phyloP scores from a whole-genome alignment of 2,329 filamentous ascomycete genomes.

The Pseudocercospora macadamiae region DNA sequence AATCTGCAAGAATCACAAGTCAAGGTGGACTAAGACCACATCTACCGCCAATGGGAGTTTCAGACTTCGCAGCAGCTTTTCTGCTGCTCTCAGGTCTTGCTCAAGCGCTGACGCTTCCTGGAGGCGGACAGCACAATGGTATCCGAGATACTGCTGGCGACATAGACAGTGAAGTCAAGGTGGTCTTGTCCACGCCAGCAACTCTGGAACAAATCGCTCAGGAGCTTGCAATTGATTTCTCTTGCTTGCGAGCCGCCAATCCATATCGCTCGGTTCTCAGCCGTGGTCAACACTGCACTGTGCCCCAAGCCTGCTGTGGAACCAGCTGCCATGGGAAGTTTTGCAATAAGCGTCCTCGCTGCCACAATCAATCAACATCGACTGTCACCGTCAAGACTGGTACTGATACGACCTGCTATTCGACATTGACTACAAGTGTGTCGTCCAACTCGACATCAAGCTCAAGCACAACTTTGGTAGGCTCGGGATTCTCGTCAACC shows the following conservation, averaged over 20 bases:
- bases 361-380: not conserved
- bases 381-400: not conserved
- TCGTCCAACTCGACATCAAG: not conserved
- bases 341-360: not conserved
- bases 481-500: not conserved
- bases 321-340: not conserved
- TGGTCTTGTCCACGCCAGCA: not conserved
- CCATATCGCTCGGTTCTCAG: not conserved
- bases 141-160: not conserved
- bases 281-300: not conserved
- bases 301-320: slow-evolving; percentile 3
- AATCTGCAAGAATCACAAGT: too few relatives aligned
- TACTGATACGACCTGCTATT: not conserved
- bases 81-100: slow-evolving; percentile 1
- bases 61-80: not conserved
- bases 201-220: not conserved
- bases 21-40: not conserved
- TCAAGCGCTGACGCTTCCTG: not conserved
- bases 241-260: slow-evolving; percentile 5
- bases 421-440: not conserved
- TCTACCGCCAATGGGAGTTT: not conserved
- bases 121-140: not conserved
- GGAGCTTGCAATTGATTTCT: not conserved
- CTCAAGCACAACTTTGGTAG: not conserved
- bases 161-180: not conserved